Conservation (phyloP, 2,329 filamentous ascomycete genomes). For the Trichophyton schoenleinii region DNA sequence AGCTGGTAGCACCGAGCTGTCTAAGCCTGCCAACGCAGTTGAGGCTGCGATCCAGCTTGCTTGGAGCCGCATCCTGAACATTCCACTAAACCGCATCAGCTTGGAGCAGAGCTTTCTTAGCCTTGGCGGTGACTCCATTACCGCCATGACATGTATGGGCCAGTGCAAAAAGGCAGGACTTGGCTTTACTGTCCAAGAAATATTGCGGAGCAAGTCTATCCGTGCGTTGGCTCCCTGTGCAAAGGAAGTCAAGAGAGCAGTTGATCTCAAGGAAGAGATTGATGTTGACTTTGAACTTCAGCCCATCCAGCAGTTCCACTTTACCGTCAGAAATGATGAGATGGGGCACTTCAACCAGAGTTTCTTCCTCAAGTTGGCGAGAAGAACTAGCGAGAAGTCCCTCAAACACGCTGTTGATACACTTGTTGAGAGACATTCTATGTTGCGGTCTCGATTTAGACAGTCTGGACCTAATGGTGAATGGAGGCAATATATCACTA, state of each 20-base stretch:
- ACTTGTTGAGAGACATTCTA: conserved; percentile 16
- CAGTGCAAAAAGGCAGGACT: conserved; percentile 36
- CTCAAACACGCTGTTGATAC: conserved; percentile 11
- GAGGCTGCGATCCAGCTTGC: conserved; percentile 24
- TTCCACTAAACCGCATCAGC: conserved; percentile 23
- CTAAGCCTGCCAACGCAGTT: conserved; percentile 14
- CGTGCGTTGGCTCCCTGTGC: conserved; percentile 23
- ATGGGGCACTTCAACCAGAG: conserved; percentile 18
- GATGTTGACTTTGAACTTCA: conserved; percentile 15
- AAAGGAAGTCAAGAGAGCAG: conserved; percentile 20
- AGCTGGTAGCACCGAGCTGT: not conserved
- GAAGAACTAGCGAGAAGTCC: not conserved
- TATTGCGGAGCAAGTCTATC: conserved; percentile 38
- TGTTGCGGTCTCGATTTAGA: conserved; percentile 17
- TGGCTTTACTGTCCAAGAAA: conserved; percentile 36
- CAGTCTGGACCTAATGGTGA: conserved; percentile 20
- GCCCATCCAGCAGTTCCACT: conserved; percentile 18
- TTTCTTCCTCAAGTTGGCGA: conserved; percentile 14
- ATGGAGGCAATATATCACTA: conserved; percentile 11
- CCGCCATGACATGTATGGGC: conserved; percentile 39
- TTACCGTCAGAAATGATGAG: conserved; percentile 10
- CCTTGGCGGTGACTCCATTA: conserved; percentile 39
- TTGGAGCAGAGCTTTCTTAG: conserved; percentile 31
- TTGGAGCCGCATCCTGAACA: conserved; percentile 30
- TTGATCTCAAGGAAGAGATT: conserved; percentile 19